Evolutionary conservation across 768 basidiomycete species (phyloP).

Genomic region (Phlebiopsis gigantea): DNA sequence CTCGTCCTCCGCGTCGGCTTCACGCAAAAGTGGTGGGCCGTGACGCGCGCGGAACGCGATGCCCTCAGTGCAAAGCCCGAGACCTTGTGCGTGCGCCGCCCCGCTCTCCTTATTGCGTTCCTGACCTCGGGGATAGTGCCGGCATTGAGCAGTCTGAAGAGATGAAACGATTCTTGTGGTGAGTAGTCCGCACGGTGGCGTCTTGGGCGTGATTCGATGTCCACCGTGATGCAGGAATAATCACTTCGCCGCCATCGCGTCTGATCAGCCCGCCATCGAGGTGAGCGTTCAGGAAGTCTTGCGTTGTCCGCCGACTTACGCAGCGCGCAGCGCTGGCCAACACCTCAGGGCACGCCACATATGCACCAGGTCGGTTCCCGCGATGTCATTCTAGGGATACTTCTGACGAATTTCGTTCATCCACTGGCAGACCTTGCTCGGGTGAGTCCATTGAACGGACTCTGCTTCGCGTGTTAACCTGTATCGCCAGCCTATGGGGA

Average conservation of each 20-base stretch:
- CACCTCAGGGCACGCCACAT: slow-evolving; percentile 35
- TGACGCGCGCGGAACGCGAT: slow-evolving; percentile 39
- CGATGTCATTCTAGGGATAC: background rate
- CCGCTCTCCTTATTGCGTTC: too few species aligned
- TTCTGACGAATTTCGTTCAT: too few species aligned
- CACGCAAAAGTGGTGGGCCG: slow-evolving; percentile 47
- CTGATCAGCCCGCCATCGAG: slow-evolving; percentile 65
- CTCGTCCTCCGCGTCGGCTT: slow-evolving; percentile 58
- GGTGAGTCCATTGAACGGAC: too few species aligned
- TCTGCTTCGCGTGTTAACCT: slow-evolving; percentile 1
- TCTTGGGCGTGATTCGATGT: background rate
- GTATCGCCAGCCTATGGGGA: slow-evolving; percentile 46
- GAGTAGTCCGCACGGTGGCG: slow-evolving; percentile 10
- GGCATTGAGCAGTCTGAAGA: slow-evolving; percentile 65
- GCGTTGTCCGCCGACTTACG: background rate
- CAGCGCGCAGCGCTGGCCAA: slow-evolving; percentile 47
- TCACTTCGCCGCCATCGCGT: slow-evolving; percentile 66
- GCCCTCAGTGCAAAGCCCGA: slow-evolving; percentile 37
- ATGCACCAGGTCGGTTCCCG: slow-evolving; percentile 47
- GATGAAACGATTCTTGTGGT: slow-evolving; percentile 72
- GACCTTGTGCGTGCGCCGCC: slow-evolving; percentile 30
- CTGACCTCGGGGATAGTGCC: slow-evolving; percentile 24
- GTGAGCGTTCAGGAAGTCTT: slow-evolving; percentile 28
- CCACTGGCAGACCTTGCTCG: slow-evolving; percentile 60
- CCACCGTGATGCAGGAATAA: slow-evolving; percentile 45